These are phyloP conservation scores for Funneliformis mosseae DNA, from an alignment of 192 early-diverging fungal genomes.

Conservation along the genomic window DNA sequence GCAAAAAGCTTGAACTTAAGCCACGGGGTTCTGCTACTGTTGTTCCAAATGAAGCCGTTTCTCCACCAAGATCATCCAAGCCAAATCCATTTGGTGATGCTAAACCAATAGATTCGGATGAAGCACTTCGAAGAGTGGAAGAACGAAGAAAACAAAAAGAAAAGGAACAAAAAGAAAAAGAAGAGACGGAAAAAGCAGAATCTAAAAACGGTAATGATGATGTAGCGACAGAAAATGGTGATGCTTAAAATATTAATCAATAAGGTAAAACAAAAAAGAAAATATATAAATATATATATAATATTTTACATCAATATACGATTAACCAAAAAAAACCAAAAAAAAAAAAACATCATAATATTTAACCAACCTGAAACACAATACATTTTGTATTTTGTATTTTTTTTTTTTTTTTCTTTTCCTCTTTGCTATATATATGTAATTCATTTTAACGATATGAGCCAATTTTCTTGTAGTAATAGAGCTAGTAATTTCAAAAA, in stretches of 20 bases:
- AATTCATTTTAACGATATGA: slow-evolving; percentile 16
- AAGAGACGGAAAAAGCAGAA: slow-evolving; percentile 9
- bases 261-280: slow-evolving; percentile 1
- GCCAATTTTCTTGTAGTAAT: slow-evolving; percentile 18
- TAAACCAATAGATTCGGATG: slow-evolving; percentile 61
- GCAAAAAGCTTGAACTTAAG: slow-evolving; percentile 56
- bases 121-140: slow-evolving; percentile 56
- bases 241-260: background rate
- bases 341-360: background rate
- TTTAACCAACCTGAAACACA: background rate
- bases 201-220: background rate
- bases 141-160: slow-evolving; percentile 54
- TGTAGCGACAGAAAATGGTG: slow-evolving; percentile 15
- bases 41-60: background rate
- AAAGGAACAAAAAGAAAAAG: slow-evolving; percentile 47
- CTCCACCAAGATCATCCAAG: slow-evolving; percentile 34
- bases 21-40: slow-evolving; percentile 45
- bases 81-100: slow-evolving; percentile 68
- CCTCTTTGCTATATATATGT: background rate
- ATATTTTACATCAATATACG: background rate
- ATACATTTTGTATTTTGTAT: slow-evolving; percentile 12
- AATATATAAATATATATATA: background rate
- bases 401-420: background rate
- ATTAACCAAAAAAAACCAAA: no score
- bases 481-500: slow-evolving; percentile 8